Evolutionary conservation across 331 rosid species (phyloP), one percentile per base, ranked within the genome.

Genomic region (Erythrophleum ivorense): DNA sequence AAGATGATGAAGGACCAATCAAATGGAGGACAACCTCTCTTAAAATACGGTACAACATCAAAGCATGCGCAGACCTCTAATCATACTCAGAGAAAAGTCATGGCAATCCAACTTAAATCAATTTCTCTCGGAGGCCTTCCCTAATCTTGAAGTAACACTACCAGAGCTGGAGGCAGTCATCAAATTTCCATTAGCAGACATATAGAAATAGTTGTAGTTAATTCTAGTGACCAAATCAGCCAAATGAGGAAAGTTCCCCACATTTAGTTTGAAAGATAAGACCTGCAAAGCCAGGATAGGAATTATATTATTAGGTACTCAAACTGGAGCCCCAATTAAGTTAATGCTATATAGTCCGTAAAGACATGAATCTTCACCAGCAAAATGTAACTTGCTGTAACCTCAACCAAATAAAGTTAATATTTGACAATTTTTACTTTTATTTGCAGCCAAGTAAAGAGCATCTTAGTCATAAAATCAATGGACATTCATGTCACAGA

Each of bases 151-250:
- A 77, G 90, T 55, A 50, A 80, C 86, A 60, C 87, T 88, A 78
- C 88, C 91, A 15, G 97, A 79, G 85, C 86, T 69, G 7, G 91
- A 94, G 36, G 86, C 87, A 86, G 96, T 87, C 96, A 83, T 88
- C 80, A 93, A 70, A 91, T 91, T 93, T 68, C 99, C 99, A 81
- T 83, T 87, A 75, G 91, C 91, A 53, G 99, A 91, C 98, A 95
- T 93, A 86, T 95, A 95, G 84, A 90, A 95, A 81, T 92, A 85
- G 87, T 94, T 95, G 85, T 95, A 91, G 82, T 95, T 95, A 83
- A 95, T 95, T 84, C 99, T 86, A 31, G 98, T 93, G 69, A 95
- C 98, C 88, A 95, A 85, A 85, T 95, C 99, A 66, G 97, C 99
- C 83, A 95, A 84, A 88, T 95, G 98, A 67, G 99, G 99, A 53